Evolutionary conservation across 208 protist species (phyloP), one percentile per base, ranked within the genome.

Genomic region (Kentomonas sorsogonicus): DNA sequence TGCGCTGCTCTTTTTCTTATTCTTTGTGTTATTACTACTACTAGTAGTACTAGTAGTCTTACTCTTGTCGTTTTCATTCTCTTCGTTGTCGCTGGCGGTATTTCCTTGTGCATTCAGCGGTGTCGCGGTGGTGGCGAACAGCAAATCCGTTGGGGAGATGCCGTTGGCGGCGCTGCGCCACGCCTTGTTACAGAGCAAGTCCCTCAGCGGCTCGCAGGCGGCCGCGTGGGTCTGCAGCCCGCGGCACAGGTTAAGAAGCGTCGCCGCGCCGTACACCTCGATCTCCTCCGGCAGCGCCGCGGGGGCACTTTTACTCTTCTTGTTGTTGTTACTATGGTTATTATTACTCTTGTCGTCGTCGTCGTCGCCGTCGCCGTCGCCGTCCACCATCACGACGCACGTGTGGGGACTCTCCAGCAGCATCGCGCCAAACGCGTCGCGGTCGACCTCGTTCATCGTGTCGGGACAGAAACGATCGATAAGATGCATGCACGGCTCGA

Each of bases 401-500:
- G 85, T 92, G 68, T 77, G 86, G 7, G 83, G 80, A 45, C 70
- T 91, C 38, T 71, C 79, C 4, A 25, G 46, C 5, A 92, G 63
- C n/a, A 72, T 77, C 1, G 68, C 68, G 38, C 74, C 85, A 29
- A 93, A 51, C 13, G 63, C 77, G 20, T 95, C 89, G 41, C 89
- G 89, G 58, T 95, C 80, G 16, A 95, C 74, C 64, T 91, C 85
- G 60, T 89, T 87, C 75, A 89, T 78, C 31, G 83, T 74, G 46
- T 91, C 89, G 0, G 85, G 89, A 50, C 74, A 86, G 20, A 93
- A 60, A 55, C 93, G 85, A 33, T 92, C 89, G 58, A 93, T 86
- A 29, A 95, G 66, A 51, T 95, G 83, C 59, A 89, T 84, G 9
- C 86, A 39, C 0, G 78, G 77, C 53, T 89, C 71, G 1, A 91